Evolutionary conservation across 108 stramenopile species (phyloP).

Genomic region (Mayamaea pseudoterrestris): DNA sequence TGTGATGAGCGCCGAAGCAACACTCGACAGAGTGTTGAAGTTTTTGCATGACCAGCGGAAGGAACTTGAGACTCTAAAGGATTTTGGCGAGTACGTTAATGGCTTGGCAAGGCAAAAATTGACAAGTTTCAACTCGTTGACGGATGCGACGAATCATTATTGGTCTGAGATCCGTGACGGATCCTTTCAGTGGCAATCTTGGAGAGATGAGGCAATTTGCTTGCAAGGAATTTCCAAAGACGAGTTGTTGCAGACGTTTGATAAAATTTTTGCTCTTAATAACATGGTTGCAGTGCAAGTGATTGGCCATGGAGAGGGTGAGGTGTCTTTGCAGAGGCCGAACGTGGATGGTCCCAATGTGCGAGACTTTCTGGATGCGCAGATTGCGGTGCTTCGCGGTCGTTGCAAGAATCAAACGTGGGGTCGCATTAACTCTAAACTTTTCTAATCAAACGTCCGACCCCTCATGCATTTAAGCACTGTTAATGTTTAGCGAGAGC

Average conservation of each 20-base stretch:
- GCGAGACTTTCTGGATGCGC: conserved; percentile 30
- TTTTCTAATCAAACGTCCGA: no score
- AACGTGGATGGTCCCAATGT: conserved; percentile 10
- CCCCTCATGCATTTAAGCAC: not conserved
- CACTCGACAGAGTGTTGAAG: conserved; percentile 38
- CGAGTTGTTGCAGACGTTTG: conserved; percentile 46
- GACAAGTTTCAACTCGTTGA: conserved; percentile 61
- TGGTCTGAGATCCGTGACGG: conserved; percentile 64
- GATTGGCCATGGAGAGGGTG: conserved; percentile 51
- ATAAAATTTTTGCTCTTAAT: conserved; percentile 40
- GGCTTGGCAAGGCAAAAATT: conserved; percentile 69
- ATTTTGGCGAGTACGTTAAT: conserved; percentile 58
- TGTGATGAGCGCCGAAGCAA: conserved; percentile 46
- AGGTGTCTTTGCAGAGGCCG: conserved; percentile 36
- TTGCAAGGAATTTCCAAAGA: conserved; percentile 47
- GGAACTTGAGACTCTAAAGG: conserved; percentile 35
- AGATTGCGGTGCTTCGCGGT: conserved; percentile 35
- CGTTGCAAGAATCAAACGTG: conserved; percentile 33
- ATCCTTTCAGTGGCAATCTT: conserved; percentile 48
- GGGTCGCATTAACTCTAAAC: conserved; percentile 24
- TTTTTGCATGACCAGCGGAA: conserved; percentile 53
- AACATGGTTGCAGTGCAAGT: conserved; percentile 39
- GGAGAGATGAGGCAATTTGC: conserved; percentile 50
- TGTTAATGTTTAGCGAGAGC: not conserved
- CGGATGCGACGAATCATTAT: conserved; percentile 43